These are phyloP conservation scores for Cladochytrium replicatum DNA, from an alignment of 192 early-diverging fungal species.

Conservation along the genomic window DNA sequence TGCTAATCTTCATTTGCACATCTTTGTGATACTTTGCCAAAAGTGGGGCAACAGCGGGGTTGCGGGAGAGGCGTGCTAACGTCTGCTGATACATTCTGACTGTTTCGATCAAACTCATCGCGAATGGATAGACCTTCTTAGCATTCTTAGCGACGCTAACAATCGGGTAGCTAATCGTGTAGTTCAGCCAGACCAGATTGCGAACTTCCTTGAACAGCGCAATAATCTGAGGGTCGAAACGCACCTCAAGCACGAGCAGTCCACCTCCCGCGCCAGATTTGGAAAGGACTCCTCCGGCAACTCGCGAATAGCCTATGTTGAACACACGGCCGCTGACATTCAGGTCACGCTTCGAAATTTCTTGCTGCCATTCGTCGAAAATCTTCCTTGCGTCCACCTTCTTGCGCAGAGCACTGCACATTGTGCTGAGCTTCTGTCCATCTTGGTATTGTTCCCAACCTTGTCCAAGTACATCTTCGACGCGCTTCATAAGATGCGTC, in stretches of 20 bases:
- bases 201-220: constrained; percentile 98
- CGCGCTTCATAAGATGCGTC: constrained; percentile 87
- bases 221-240: constrained; percentile 91
- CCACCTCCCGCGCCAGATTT: constrained; percentile 31
- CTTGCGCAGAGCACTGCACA: constrained; percentile 81
- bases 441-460: constrained; percentile 96
- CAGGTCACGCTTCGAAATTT: constrained; percentile 72
- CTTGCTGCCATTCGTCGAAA: constrained; percentile 84
- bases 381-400: constrained; percentile 88
- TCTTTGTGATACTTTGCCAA: constrained; percentile 93
- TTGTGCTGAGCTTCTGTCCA: constrained; percentile 83
- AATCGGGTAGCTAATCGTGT: constrained; percentile 84
- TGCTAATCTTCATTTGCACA: constrained; percentile 75
- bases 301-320: constrained; percentile 71
- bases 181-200: constrained; percentile 91
- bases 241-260: constrained; percentile 71
- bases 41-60: constrained; percentile 64
- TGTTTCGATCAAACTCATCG: constrained; percentile 92
- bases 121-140: constrained; percentile 95
- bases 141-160: constrained; percentile 88
- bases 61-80: constrained; percentile 62
- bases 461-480: constrained; percentile 95
- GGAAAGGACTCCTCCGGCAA: constrained; percentile 26
- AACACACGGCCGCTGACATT: constrained; percentile 84
- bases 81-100: constrained; percentile 87